Evolutionary conservation across 148 eudicot species (phyloP), one percentile per base, ranked within the genome.

Genomic region (Dianthus caryophyllus): DNA sequence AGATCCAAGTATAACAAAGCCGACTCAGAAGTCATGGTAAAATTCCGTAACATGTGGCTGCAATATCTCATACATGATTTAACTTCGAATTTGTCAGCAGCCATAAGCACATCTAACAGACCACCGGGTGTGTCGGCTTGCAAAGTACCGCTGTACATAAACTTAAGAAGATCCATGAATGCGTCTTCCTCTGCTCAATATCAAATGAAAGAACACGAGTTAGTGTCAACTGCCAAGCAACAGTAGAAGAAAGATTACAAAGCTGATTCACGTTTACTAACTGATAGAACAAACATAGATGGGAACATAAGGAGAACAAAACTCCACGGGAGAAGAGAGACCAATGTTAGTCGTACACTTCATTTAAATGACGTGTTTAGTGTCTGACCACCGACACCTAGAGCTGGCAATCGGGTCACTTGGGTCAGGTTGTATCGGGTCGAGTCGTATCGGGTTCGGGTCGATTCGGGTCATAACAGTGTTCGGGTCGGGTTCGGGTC

Each of bases 1-100:
- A 91, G 96, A 62, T 86, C 87, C 71, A 83, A 75, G 81, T 84
- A 84, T 31, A 88, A 80, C 74, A 86, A 82, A 44, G 96, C 96
- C 64, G 89, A 82, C 64, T 88, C 97, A 12, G 79, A 63, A 59
- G 87, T 84, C 92, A 88, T 91, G 39, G 89, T 73, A 57, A 77
- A 68, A 31, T 79, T 78, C 21, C 79, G 76, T 71, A 91, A 73
- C 43, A 76, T 64, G 46, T 64, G 80, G 68, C 91, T 81, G 77
- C 97, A 88, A 55, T 85, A 77, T 75, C 83, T 78, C 89, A 85
- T 85, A 79, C 97, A 91, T 41, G 95, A 91, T 53, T 90, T 78
- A 66, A 90, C 94, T 74, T 84, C 91, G 44, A 75, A 91, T 65
- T 91, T 86, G 68, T 86, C 85, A 25, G 97, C 97, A 72, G 85